Percentiles rank a stretch among this genome's conserved stretches.
Evolutionary conservation across 208 protist genomes (phyloP).

Genomic region (Naegleria fowleri): DNA sequence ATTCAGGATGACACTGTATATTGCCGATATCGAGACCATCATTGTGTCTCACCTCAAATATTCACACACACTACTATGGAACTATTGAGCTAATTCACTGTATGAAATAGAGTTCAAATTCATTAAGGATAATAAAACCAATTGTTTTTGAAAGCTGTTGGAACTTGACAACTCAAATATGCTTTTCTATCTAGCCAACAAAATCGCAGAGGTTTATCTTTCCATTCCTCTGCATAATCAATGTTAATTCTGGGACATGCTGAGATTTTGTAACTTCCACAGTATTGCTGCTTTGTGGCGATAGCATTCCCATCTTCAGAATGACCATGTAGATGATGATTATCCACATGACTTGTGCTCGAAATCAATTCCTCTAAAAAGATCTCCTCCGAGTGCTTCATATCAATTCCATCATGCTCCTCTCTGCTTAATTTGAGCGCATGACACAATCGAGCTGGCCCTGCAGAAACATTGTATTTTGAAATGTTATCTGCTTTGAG

Average conservation of each 20-base stretch:
- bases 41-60: too few species aligned
- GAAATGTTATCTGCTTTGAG: background rate
- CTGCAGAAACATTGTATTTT: background rate
- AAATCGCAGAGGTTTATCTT: background rate
- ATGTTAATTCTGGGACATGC: background rate
- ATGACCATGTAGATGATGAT: too few species aligned
- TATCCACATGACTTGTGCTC: too few species aligned
- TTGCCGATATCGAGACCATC: too few species aligned
- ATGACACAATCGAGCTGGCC: background rate
- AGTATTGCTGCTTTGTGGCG: background rate
- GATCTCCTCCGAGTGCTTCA: background rate
- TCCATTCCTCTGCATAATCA: background rate
- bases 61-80: too few species aligned
- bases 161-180: background rate
- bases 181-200: background rate
- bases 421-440: background rate
- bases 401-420: background rate
- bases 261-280: background rate
- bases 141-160: too few species aligned
- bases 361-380: background rate
- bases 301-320: too few species aligned
- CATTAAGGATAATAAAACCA: too few species aligned
- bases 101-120: too few species aligned
- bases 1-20: too few species aligned
- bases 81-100: too few species aligned